Conservation (phyloP, 208 protist species). For the Leishmania lainsoni region DNA sequence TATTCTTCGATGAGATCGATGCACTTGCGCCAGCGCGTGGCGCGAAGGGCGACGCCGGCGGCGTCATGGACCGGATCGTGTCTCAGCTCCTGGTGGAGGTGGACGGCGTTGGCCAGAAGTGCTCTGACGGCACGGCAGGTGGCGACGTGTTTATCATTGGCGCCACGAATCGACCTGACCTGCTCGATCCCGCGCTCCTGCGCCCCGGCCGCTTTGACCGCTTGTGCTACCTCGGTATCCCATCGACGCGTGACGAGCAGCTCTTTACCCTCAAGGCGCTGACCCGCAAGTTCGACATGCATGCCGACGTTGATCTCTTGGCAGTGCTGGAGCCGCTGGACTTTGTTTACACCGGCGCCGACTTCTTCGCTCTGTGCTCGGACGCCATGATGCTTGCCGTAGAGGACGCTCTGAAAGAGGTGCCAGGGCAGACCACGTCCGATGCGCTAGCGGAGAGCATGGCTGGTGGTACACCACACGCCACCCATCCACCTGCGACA, state of each 20-base stretch:
- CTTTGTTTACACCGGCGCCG: slow-evolving; percentile 94
- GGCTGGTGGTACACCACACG: not conserved
- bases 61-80: slow-evolving; percentile 94
- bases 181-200: slow-evolving; percentile 92
- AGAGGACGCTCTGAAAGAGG: slow-evolving; percentile 70
- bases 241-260: slow-evolving; percentile 77
- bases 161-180: slow-evolving; percentile 92
- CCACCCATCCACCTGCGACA: too few relatives aligned
- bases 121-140: slow-evolving; percentile 66
- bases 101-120: slow-evolving; percentile 80
- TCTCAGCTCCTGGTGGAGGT: slow-evolving; percentile 93
- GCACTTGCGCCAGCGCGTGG: slow-evolving; percentile 87
- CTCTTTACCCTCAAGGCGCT: slow-evolving; percentile 75
- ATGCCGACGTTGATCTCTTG: slow-evolving; percentile 61
- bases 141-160: slow-evolving; percentile 93
- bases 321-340: slow-evolving; percentile 69
- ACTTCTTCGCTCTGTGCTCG: slow-evolving; percentile 94
- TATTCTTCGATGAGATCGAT: slow-evolving; percentile 96
- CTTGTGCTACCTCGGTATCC: slow-evolving; percentile 89
- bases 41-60: slow-evolving; percentile 86
- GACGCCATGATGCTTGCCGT: slow-evolving; percentile 96
- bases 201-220: slow-evolving; percentile 93
- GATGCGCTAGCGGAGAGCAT: not conserved
- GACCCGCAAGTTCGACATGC: slow-evolving; percentile 85
- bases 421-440: slow-evolving; percentile 16